Conservation (phyloP, 352 stramenopile genomes). For the Phytophthora nicotianae region DNA sequence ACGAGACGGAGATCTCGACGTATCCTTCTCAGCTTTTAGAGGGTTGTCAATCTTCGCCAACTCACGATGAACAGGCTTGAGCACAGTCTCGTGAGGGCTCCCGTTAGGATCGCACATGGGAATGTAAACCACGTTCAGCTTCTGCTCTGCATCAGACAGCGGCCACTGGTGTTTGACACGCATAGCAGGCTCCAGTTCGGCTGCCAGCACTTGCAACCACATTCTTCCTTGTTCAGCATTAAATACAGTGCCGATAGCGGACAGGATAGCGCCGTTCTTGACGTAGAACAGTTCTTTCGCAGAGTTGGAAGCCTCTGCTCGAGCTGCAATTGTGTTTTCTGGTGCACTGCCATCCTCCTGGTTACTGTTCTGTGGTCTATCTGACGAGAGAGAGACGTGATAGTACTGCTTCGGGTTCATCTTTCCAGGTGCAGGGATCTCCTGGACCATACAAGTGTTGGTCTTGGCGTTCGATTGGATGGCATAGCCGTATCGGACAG, state of each 20-base stretch:
- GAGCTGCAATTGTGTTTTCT: slow-evolving; percentile 36
- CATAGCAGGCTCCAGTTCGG: slow-evolving; percentile 57
- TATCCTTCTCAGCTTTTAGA: slow-evolving; percentile 31
- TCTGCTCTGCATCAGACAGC: slow-evolving; percentile 47
- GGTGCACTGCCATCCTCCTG: slow-evolving; percentile 23
- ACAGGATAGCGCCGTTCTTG: slow-evolving; percentile 55
- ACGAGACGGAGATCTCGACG: slow-evolving; percentile 33
- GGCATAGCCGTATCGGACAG: slow-evolving; percentile 59
- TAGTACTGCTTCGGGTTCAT: slow-evolving; percentile 65
- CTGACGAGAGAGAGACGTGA: slow-evolving; percentile 39
- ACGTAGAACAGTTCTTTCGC: slow-evolving; percentile 62
- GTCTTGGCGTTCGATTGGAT: slow-evolving; percentile 82
- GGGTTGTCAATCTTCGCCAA: slow-evolving; percentile 53
- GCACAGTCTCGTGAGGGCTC: slow-evolving; percentile 36
- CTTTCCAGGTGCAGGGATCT: slow-evolving; percentile 64
- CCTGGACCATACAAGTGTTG: slow-evolving; percentile 77
- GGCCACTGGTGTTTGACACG: slow-evolving; percentile 39
- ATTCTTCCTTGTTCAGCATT: slow-evolving; percentile 53
- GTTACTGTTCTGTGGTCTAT: slow-evolving; percentile 21
- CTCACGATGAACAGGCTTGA: slow-evolving; percentile 51
- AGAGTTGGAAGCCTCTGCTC: slow-evolving; percentile 39
- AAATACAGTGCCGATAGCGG: slow-evolving; percentile 56
- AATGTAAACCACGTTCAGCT: slow-evolving; percentile 63
- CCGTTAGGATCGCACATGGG: slow-evolving; percentile 44
- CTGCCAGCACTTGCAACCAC: slow-evolving; percentile 69